Evolutionary conservation across 2,329 filamentous ascomycete genomes (phyloP).

Genomic region (Xylariaceae sp.): DNA sequence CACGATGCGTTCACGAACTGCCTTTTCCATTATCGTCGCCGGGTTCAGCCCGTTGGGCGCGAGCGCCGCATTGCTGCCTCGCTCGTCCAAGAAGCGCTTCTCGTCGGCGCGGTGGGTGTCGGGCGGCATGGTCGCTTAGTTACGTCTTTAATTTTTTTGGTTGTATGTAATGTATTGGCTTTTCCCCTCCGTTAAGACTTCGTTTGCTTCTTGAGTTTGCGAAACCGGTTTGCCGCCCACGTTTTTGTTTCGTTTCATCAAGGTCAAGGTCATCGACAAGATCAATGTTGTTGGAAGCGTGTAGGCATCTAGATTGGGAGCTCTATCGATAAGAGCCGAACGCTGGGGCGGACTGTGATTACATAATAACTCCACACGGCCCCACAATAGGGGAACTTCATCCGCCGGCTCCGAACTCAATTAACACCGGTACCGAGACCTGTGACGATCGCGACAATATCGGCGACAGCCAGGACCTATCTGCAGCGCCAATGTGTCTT

Average conservation of each 20-base stretch:
- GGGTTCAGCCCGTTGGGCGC: constrained; percentile 87
- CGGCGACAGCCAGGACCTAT: too few species aligned
- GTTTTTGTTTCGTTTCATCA: too few species aligned
- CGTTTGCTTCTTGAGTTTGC: too few species aligned
- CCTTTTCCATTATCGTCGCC: constrained; percentile 92
- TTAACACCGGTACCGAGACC: too few species aligned
- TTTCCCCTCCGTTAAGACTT: neutral
- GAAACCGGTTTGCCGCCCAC: too few species aligned
- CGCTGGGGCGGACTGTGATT: neutral
- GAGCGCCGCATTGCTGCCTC: constrained; percentile 69
- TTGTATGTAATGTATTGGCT: neutral
- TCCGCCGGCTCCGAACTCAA: too few species aligned
- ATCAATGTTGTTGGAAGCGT: too few species aligned
- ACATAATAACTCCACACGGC: too few species aligned
- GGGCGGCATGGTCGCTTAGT: constrained; percentile 14
- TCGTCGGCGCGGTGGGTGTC: constrained; percentile 69
- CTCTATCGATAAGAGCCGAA: neutral
- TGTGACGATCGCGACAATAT: too few species aligned
- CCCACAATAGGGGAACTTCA: too few species aligned
- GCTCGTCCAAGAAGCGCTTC: constrained; percentile 78
- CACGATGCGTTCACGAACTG: constrained; percentile 89
- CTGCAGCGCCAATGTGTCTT: too few species aligned
- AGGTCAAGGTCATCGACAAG: too few species aligned
- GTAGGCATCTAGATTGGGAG: neutral
- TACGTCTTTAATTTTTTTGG: neutral